Evolutionary conservation across 2,329 filamentous ascomycete genomes (phyloP).

Genomic region (Colletotrichum godetiae): DNA sequence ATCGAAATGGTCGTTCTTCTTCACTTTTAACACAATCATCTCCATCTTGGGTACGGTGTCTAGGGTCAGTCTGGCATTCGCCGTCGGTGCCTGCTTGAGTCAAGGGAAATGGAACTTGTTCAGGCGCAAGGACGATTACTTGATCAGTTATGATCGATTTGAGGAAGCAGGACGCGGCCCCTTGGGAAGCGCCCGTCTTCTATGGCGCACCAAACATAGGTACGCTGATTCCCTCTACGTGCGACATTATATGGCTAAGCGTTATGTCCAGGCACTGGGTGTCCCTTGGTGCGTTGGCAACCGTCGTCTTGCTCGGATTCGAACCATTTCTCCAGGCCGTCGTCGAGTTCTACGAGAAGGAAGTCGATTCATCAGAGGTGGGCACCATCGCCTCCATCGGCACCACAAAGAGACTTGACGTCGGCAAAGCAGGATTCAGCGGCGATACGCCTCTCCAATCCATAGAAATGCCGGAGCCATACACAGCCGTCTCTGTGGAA

Average conservation of each 20-base stretch:
- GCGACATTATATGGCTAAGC: neutral
- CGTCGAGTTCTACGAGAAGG: neutral
- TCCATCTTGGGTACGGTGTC: neutral
- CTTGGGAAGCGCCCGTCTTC: neutral
- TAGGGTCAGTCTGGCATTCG: neutral
- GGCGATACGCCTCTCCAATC: neutral
- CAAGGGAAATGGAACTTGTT: constrained; percentile 22
- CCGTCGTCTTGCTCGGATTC: neutral
- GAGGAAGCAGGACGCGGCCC: constrained; percentile 15
- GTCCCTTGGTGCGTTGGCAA: neutral
- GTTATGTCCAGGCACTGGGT: neutral
- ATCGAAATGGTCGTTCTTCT: neutral
- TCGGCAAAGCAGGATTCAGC: neutral
- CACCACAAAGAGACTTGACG: neutral
- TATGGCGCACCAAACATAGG: neutral
- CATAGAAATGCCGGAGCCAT: neutral
- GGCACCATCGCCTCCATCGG: neutral
- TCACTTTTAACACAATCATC: neutral
- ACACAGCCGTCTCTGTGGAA: neutral
- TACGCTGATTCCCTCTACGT: neutral
- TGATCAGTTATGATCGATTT: neutral
- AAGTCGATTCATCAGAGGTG: neutral
- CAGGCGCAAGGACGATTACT: neutral
- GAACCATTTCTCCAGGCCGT: constrained; percentile 1
- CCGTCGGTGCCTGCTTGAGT: neutral